Evolutionary conservation across 441 rosid genomes (phyloP), one percentile per base, ranked within the genome.

Genomic region (Bocquillonia castaneifolia): DNA sequence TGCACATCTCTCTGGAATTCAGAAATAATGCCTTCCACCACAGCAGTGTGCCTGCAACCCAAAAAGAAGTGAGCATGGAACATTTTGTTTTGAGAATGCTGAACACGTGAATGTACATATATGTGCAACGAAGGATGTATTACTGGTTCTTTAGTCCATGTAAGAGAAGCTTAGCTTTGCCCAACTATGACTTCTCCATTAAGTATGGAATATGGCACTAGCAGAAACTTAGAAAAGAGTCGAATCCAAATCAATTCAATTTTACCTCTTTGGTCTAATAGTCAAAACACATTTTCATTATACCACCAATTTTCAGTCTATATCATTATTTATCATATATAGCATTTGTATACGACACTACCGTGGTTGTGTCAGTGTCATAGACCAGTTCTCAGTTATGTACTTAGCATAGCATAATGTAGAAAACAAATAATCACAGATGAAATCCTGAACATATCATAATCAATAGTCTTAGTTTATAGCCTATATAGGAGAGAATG

Each of bases 21-120:
- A 28, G 94, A 84, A 64, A 84, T 44, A 59, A 85, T 72, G 44
- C 86, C 90, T 79, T 95, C 99, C 64, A 83, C 77, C 72, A 92
- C 73, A 73, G 72, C 74, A 47, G 84, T 75, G 26, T 86, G 81
- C 89, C 99, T 95, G 82, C 72, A 76, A 75, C 70, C 67, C 68
- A 67, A 59, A 71, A 50, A 28, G 18, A 29, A 52, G 59, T 37
- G 47, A 31, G n/a, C 10, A 20, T 23, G 18, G 26, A 54, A 26
- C 36, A 51, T 14, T 45, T 47, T 62, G 34, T 32, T 39, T 20
- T 45, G 31, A 48, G 22, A 64, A 10, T n/a, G 14, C 12, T n/a
- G 39, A 18, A 15, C 18, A 39, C 32, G 28, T 3, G n/a, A 18
- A 28, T 26, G 10, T 17, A 39, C 3, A 10, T 37, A 53, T 8